Evolutionary conservation across 1,284 basidiomycete species (phyloP), one percentile per base, ranked within the genome.

Genomic region (Cryptococcus sp.): DNA sequence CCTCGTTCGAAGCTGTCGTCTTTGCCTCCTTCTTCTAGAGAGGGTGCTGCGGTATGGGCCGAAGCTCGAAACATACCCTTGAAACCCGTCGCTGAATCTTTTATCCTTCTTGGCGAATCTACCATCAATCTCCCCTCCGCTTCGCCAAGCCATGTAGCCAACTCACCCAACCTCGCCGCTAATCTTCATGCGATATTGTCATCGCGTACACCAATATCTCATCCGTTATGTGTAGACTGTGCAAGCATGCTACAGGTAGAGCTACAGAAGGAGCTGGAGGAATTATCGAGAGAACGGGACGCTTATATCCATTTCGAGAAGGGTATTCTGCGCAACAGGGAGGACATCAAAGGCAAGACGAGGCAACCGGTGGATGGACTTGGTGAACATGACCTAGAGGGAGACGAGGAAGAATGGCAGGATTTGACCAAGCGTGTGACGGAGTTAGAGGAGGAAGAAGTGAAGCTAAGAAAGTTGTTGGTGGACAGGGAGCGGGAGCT

Each of bases 211-310:
- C 86, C 89, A 41, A 82, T 96, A 48, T 90, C 94, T 71, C 94
- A 98, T 72, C 96, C 96, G 2, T 80, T 99, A 10, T 99, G 96
- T 70, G 83, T 86, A 1, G 91, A 96, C 66, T 99, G 96, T 73
- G 91, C 92, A 2, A 85, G 88, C 63, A 82, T 87, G 49, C 76
- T 97, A 42, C 81, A 94, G 42, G 79, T 80, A 3, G 83, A 84
- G 28, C 82, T 98, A 49, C 85, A 87, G 63, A 81, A 82, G 40
- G 86, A 92, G 67, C 80, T 97, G 11, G 90, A 96, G 52, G 88
- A 96, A 74, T 85, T 87, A 3, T 89, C 87, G 73, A 86, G 86
- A 66, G 93, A 98, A 67, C 79, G 91, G 45, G 93, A 98, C 63
- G 89, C 91, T 0, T 94, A 94, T 68, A 83, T 91, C 56, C 87